These are phyloP conservation scores for Apiotrichum gamsii DNA, from an alignment of 1,284 basidiomycete species.

Conservation along the genomic window DNA sequence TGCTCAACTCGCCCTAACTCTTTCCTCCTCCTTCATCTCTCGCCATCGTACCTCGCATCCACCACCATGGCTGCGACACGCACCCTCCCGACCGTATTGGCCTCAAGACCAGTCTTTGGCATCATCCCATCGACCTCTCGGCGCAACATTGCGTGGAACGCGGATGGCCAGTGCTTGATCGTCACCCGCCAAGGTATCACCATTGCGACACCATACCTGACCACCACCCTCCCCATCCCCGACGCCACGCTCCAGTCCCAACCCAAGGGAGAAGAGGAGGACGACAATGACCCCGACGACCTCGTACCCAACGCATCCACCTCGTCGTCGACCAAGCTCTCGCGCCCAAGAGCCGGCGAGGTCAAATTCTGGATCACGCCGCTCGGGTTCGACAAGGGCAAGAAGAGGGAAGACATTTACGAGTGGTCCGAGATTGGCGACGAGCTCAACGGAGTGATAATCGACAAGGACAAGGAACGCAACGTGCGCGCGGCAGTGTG, in stretches of 20 bases:
- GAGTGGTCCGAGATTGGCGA: constrained; percentile 21
- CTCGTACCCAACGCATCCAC: constrained; percentile 6
- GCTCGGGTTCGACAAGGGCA: constrained; percentile 16
- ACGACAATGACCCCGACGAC: constrained; percentile 8
- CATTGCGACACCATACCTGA: constrained; percentile 36
- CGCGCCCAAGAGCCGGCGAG: constrained; percentile 27
- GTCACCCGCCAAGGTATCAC: constrained; percentile 24
- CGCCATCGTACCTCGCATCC: too few species aligned
- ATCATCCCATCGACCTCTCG: constrained; percentile 1
- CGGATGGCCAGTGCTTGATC: constrained; percentile 40
- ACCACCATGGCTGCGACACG: neutral
- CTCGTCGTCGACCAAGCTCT: constrained; percentile 4
- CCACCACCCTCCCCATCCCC: constrained; percentile 24
- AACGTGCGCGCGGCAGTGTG: constrained; percentile 27
- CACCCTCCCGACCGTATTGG: constrained; percentile 2
- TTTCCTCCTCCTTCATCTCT: too few species aligned
- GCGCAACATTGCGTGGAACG: constrained; percentile 31
- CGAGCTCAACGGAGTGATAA: constrained; percentile 20
- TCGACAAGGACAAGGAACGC: constrained; percentile 25
- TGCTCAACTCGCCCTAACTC: too few species aligned
- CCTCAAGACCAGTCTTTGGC: constrained; percentile 2
- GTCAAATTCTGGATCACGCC: constrained; percentile 30
- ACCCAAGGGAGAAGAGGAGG: constrained; percentile 8
- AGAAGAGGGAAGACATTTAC: constrained; percentile 13
- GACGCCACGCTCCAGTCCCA: constrained; percentile 20